Conservation (phyloP, 2,329 filamentous ascomycete genomes). For the Penicillium sp. region DNA sequence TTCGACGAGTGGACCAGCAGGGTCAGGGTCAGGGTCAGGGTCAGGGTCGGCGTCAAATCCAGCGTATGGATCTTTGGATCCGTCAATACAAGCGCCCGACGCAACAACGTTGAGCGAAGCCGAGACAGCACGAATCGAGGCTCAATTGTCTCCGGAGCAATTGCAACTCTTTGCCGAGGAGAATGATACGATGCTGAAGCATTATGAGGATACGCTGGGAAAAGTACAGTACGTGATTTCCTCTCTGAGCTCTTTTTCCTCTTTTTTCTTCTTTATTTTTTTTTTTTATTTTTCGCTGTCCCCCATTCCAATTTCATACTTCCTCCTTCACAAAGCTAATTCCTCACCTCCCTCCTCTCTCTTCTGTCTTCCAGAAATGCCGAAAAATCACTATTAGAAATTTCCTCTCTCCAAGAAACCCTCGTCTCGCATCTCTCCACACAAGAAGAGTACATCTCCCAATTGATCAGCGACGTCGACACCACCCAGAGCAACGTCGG, state of each 20-base stretch:
- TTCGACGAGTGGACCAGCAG: background rate
- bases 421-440: conserved; percentile 78
- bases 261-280: background rate
- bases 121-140: conserved; percentile 40
- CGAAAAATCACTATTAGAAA: conserved; percentile 85
- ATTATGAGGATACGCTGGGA: conserved; percentile 88
- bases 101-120: conserved; percentile 25
- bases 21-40: background rate
- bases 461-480: conserved; percentile 76
- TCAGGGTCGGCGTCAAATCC: background rate
- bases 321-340: background rate
- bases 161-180: conserved; percentile 89
- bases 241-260: too few species aligned
- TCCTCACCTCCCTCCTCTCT: conserved; percentile 3
- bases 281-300: background rate
- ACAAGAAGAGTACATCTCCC: conserved; percentile 83
- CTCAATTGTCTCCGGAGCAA: conserved; percentile 72
- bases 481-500: conserved; percentile 80
- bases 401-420: conserved; percentile 83
- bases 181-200: conserved; percentile 85
- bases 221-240: conserved; percentile 71
- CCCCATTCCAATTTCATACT: background rate
- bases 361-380: conserved; percentile 56
- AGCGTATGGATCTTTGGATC: background rate
- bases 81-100: conserved; percentile 21